phyloP scores from a whole-genome alignment of 805 yeast genomes.

The Wickerhamiella slavikovae region DNA sequence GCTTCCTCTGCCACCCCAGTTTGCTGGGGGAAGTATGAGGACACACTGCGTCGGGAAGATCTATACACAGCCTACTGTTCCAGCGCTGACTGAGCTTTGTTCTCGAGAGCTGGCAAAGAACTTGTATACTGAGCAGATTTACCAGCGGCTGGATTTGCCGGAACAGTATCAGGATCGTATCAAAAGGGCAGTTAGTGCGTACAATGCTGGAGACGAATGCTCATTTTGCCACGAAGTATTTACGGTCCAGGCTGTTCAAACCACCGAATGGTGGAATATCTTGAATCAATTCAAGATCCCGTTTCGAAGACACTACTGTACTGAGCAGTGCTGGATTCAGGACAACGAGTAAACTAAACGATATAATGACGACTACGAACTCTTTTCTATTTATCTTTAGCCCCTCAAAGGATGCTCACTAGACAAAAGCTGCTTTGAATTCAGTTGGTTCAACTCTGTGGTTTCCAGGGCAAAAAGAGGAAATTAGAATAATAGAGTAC shows the following conservation, averaged over 20 bases:
- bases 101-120: conserved; percentile 5
- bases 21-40: not conserved
- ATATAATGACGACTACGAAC: too few species aligned
- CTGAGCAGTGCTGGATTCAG: not conserved
- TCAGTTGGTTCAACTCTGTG: too few species aligned
- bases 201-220: conserved; percentile 1
- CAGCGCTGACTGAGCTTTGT: conserved; percentile 6
- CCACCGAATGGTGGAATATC: conserved; percentile 2
- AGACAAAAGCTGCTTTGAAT: not conserved
- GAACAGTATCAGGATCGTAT: not conserved
- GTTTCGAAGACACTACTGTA: conserved; percentile 2
- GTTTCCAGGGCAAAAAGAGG: too few species aligned
- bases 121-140: not conserved
- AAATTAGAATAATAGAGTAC: too few species aligned
- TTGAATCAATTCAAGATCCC: conserved; percentile 1
- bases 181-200: not conserved
- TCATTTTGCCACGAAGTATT: not conserved
- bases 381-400: too few species aligned
- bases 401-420: too few species aligned
- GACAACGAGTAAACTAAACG: too few species aligned
- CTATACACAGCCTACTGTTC: not conserved
- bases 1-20: conserved; percentile 8
- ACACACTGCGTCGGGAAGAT: not conserved
- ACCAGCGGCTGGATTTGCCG: not conserved
- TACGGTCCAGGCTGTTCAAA: not conserved